Base-by-base conservation (phyloP, 768 basidiomycete genomes). In the Mycena leptocephala region DNA sequence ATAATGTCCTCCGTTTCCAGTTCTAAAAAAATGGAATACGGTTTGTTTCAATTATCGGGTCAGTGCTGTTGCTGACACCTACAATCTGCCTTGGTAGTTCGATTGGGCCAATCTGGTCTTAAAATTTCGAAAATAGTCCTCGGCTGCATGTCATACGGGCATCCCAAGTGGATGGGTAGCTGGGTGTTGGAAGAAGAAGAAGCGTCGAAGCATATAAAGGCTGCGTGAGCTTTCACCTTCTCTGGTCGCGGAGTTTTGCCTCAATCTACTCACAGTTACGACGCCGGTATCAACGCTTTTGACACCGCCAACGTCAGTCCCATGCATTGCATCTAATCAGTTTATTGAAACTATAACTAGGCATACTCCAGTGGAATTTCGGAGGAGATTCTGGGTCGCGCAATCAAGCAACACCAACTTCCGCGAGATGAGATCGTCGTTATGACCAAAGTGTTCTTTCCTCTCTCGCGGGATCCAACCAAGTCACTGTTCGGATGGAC, bases 351-450 rank as follows among this genome's bases (percentile, higher is more conserved):
- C 33, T 14, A 5, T 18, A 18, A 20, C 10, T 26, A 73, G 72
- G 58, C 51, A 7, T 74, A 74, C 55, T 74, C 65, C 56, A 68
- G 66, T n/a, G 73, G 79, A 5, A 80, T 83, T 55, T 87, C 87
- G 1, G 91, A 92, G 77, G 37, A 79, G n/a, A 81, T 88, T 73
- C 76, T 87, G 24, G 87, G 87, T 18, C 83, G 86, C 61, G 85
- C 85, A 5, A 81, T 89, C 70, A 86, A 86, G 66, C 63, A 81
- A 56, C 80, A 83, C 74, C 61, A 84, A 8, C 35, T 37, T 13
- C 35, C 35, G 7, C 35, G 35, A 9, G 89, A 90, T 20, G 85
- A 88, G 69, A 85, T 91, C 39, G 90, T 92, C 55, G 87, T 92
- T 28, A 85, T 92, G 82, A 91, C 91, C 70, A 92, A 92, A 82